Conservation (phyloP, 345 rosid genomes). For the Microcos paniculata region DNA sequence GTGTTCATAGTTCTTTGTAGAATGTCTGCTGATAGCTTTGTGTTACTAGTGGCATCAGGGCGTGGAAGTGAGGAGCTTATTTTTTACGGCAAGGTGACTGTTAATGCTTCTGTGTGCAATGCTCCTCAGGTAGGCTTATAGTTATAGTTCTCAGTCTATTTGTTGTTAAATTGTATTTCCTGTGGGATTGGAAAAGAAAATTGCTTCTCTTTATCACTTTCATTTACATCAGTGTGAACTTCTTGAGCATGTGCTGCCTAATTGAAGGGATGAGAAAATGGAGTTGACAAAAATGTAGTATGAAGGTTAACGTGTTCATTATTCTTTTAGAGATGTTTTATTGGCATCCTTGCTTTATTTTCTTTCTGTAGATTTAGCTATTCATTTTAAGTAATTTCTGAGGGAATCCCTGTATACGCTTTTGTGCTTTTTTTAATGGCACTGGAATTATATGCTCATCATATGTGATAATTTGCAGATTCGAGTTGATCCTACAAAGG, state of each 20-base stretch:
- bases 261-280: background rate
- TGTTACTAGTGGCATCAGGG: constrained; percentile 76
- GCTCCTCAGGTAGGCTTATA: constrained; percentile 67
- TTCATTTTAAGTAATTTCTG: background rate
- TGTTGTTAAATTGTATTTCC: background rate
- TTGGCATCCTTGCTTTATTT: background rate
- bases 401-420: background rate
- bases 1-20: constrained; percentile 6
- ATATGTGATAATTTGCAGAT: constrained; percentile 47
- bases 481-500: constrained; percentile 80
- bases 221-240: background rate
- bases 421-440: background rate
- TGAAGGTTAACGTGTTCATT: background rate
- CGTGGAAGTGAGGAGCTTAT: constrained; percentile 85
- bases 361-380: background rate
- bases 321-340: background rate
- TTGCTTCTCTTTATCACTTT: background rate
- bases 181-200: background rate
- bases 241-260: background rate
- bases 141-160: background rate
- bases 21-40: background rate
- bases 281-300: background rate
- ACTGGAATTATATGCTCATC: background rate
- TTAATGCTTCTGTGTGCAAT: constrained; percentile 76
- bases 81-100: constrained; percentile 83